Percentiles rank a stretch among this genome's conserved stretches.
Evolutionary conservation across 208 protist species (phyloP).

Genomic region (Acanthamoeba lenticulata): DNA sequence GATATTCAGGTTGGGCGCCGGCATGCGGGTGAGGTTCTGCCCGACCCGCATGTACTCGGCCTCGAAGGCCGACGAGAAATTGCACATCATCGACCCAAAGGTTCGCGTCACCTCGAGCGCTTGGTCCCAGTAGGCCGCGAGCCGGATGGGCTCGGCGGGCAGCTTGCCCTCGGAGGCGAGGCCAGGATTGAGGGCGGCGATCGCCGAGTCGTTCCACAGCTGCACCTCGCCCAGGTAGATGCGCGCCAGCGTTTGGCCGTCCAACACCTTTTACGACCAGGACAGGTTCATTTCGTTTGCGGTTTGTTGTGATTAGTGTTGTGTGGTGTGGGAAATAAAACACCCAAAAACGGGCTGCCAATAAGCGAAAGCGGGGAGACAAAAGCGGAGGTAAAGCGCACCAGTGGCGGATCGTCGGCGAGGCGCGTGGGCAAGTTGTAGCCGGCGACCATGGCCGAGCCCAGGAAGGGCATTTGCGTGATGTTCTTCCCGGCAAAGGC

Average conservation of each 20-base stretch:
- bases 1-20: neutral
- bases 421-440: conserved; percentile 20
- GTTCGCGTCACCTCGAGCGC: neutral
- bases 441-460: neutral
- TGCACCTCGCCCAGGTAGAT: conserved; percentile 1
- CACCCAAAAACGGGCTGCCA: neutral
- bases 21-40: neutral
- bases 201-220: neutral
- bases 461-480: neutral
- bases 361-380: neutral
- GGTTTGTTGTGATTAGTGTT: no score
- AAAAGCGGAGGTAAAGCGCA: neutral
- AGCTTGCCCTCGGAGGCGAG: neutral
- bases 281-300: neutral
- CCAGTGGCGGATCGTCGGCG: neutral
- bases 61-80: neutral
- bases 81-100: conserved; percentile 28
- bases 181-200: neutral
- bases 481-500: neutral
- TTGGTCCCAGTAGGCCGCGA: neutral
- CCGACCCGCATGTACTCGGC: neutral
- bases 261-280: conserved; percentile 12
- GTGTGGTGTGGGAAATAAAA: no score
- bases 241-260: neutral
- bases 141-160: neutral